phyloP scores from a whole-genome alignment of 208 protist genomes.

The Acanthamoeba divionensis region DNA sequence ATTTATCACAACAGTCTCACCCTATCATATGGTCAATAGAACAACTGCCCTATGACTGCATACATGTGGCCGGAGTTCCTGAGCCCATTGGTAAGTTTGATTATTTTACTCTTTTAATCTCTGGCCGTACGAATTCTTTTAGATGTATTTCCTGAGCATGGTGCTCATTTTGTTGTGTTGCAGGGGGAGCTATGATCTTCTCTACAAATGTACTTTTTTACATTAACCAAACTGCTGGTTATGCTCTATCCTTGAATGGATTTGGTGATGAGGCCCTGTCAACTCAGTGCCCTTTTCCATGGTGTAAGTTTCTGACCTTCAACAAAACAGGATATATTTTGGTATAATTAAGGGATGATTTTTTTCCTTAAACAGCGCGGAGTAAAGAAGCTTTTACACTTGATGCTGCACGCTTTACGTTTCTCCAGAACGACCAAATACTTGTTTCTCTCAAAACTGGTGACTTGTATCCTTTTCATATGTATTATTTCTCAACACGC shows the following conservation, averaged over 20 bases:
- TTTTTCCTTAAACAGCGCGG: background rate
- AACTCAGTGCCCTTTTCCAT: background rate
- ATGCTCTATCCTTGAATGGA: background rate
- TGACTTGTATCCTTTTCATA: background rate
- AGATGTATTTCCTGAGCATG: too few species aligned
- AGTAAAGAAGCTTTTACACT: background rate
- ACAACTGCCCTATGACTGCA: background rate
- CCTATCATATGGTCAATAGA: conserved; percentile 21
- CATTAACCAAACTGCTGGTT: background rate
- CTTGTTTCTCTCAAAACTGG: conserved; percentile 38
- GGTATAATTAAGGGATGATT: too few species aligned
- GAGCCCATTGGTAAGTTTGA: background rate
- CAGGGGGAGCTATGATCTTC: background rate
- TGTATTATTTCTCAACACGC: background rate
- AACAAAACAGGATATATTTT: too few species aligned
- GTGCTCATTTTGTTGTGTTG: too few species aligned
- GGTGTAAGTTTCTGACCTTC: too few species aligned
- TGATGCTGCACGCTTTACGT: background rate
- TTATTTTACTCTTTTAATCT: too few species aligned
- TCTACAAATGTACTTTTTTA: conserved; percentile 39
- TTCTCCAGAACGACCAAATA: background rate
- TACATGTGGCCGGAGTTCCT: background rate
- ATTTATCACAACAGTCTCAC: conserved; percentile 16
- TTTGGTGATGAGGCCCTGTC: background rate
- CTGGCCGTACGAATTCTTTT: too few species aligned